phyloP scores from a whole-genome alignment of 352 stramenopile species.

The Phytophthora citricola region DNA sequence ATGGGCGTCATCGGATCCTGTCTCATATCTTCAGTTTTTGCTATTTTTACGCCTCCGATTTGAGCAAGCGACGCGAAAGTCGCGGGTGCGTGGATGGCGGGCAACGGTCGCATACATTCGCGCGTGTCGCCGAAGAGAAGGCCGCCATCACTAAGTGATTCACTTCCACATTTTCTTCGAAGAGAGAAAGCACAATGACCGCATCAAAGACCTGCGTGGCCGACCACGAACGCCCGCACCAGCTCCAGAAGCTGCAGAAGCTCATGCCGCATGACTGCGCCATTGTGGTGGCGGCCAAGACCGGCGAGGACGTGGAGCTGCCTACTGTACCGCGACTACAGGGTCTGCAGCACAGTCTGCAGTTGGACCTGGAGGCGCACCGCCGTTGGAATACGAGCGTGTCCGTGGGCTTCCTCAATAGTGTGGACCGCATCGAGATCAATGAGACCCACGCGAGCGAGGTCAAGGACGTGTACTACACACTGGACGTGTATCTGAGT shows the following conservation, averaged over 20 bases:
- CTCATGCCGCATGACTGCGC: constrained; percentile 43
- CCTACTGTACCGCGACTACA: constrained; percentile 23
- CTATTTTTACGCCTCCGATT: not conserved
- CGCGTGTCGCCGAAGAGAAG: constrained; percentile 4
- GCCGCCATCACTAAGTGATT: not conserved
- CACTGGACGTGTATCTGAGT: constrained; percentile 50
- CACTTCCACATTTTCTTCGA: constrained; percentile 31
- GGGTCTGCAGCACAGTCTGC: constrained; percentile 30
- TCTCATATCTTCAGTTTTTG: constrained; percentile 40
- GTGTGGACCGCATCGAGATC: constrained; percentile 59
- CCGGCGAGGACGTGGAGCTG: constrained; percentile 19
- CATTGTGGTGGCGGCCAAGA: constrained; percentile 27
- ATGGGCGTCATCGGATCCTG: constrained; percentile 13
- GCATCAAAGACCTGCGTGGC: constrained; percentile 14
- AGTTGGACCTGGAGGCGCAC: constrained; percentile 44
- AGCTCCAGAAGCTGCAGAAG: constrained; percentile 38
- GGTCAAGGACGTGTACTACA: constrained; percentile 43
- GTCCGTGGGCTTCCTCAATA: constrained; percentile 49
- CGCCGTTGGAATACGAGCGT: constrained; percentile 40
- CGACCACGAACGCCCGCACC: constrained; percentile 23
- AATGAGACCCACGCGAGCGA: constrained; percentile 25
- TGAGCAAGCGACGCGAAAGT: constrained; percentile 5
- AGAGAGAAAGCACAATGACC: constrained; percentile 16
- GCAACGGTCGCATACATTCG: constrained; percentile 12
- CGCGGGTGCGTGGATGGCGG: constrained; percentile 2